Conservation (phyloP, 176 grass and related monocot genomes). For the Microstegium vimineum region DNA sequence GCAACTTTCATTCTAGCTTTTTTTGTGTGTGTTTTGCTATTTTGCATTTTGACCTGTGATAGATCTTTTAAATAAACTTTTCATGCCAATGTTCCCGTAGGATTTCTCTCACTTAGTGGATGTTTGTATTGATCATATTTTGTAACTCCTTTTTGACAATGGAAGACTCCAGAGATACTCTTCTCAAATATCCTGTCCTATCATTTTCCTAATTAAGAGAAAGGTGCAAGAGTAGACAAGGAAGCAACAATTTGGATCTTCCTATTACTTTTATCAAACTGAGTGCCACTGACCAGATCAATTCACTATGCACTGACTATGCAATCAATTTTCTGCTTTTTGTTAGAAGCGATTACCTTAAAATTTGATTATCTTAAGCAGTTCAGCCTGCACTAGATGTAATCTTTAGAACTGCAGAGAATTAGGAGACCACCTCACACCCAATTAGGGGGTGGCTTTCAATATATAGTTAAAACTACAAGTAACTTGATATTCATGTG, state of each 20-base stretch:
- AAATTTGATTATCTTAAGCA: neutral
- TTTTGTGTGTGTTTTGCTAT: neutral
- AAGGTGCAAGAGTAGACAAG: neutral
- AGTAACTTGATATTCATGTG: too few species aligned
- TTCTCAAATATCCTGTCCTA: neutral
- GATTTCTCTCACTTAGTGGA: neutral
- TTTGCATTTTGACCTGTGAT: neutral
- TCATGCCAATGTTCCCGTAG: neutral
- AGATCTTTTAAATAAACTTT: neutral
- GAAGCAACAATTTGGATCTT: neutral
- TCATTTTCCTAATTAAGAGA: conserved; percentile 15
- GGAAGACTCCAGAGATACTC: neutral
- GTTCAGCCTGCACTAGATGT: neutral
- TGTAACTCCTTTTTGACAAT: neutral
- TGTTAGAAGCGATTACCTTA: neutral
- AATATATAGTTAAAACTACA: too few species aligned
- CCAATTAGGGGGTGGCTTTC: too few species aligned
- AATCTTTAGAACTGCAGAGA: conserved; percentile 1
- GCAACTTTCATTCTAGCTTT: too few species aligned
- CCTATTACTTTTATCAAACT: conserved; percentile 5
- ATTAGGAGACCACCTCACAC: too few species aligned
- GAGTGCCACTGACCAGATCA: neutral
- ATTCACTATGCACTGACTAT: neutral
- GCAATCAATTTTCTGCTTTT: neutral
- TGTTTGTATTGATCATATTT: conserved; percentile 6